Evolutionary conservation across 192 early-diverging fungal species (phyloP).

Genomic region (Chytriomyces hyalinus): DNA sequence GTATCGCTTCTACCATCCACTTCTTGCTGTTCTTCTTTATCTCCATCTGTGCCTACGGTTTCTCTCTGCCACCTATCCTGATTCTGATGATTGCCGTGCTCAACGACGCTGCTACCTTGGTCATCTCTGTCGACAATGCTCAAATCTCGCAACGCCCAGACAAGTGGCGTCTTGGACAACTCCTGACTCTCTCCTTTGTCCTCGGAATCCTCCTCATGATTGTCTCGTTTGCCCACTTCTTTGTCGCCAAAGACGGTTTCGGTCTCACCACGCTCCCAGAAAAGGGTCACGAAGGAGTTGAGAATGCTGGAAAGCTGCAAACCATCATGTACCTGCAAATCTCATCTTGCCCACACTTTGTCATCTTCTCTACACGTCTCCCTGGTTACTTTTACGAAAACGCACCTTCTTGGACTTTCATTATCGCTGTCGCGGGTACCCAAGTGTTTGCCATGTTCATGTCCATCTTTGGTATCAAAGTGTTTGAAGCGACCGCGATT

Average conservation of each 20-base stretch:
- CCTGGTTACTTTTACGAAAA: conserved; percentile 89
- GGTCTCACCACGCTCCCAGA: conserved; percentile 9
- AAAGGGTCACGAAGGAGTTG: conserved; percentile 39
- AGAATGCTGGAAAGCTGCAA: neutral
- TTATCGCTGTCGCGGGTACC: conserved; percentile 81
- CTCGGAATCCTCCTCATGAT: conserved; percentile 68
- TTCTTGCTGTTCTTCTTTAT: conserved; percentile 91
- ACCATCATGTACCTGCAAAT: conserved; percentile 81
- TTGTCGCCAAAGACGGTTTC: conserved; percentile 74
- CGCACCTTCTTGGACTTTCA: conserved; percentile 79
- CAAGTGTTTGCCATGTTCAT: conserved; percentile 93
- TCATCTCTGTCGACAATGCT: conserved; percentile 87
- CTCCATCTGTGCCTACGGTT: conserved; percentile 83
- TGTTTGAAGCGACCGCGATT: conserved; percentile 45
- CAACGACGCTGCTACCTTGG: conserved; percentile 92
- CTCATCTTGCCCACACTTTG: conserved; percentile 92
- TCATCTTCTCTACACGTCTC: conserved; percentile 94
- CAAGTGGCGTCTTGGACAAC: conserved; percentile 88
- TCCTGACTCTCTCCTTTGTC: conserved; percentile 84
- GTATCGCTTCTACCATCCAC: conserved; percentile 95
- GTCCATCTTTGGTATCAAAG: conserved; percentile 70
- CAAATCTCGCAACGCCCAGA: conserved; percentile 79
- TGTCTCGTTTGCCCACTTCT: conserved; percentile 80
- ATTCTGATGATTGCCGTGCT: conserved; percentile 87
- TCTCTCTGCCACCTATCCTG: conserved; percentile 82